Evolutionary conservation across 2,329 filamentous ascomycete genomes (phyloP).

Genomic region (Aspergillus sp.): DNA sequence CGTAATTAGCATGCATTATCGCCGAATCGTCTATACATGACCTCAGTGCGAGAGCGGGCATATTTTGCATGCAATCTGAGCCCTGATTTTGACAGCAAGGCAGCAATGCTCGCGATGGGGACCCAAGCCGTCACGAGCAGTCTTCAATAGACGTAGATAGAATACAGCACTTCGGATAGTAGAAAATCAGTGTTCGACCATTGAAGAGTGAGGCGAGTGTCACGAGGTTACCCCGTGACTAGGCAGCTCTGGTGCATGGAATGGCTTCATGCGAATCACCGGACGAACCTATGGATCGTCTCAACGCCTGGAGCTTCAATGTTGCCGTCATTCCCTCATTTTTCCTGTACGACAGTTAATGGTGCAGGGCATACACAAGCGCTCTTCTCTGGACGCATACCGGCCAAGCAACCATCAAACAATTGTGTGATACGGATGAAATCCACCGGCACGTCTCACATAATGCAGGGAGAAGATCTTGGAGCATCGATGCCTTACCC

Average conservation of each 20-base stretch:
- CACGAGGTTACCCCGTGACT: constrained; percentile 4
- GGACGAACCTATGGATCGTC: constrained; percentile 5
- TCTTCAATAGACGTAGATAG: too few relatives aligned
- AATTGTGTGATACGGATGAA: constrained; percentile 5
- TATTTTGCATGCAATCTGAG: background rate
- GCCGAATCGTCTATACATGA: background rate
- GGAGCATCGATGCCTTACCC: constrained; percentile 22
- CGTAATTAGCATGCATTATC: background rate
- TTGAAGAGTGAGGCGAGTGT: background rate
- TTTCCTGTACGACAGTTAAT: constrained; percentile 18
- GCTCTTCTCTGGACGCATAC: background rate
- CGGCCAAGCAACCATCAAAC: constrained; percentile 1
- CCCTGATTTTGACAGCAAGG: background rate
- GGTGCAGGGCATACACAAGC: background rate
- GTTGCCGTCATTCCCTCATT: constrained; percentile 10
- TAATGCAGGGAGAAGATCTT: constrained; percentile 3
- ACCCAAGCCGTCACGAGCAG: background rate
- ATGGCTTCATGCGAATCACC: background rate
- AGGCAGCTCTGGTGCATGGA: background rate
- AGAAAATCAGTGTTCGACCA: background rate
- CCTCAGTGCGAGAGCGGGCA: background rate
- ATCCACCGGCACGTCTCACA: background rate
- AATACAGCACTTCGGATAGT: background rate
- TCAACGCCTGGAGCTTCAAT: constrained; percentile 4
- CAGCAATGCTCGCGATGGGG: background rate